A percentile compares a stretch with the other conserved stretches of the same genome.
phyloP scores from a whole-genome alignment of 2,329 filamentous ascomycete genomes.

The Rutstroemia sp. region DNA sequence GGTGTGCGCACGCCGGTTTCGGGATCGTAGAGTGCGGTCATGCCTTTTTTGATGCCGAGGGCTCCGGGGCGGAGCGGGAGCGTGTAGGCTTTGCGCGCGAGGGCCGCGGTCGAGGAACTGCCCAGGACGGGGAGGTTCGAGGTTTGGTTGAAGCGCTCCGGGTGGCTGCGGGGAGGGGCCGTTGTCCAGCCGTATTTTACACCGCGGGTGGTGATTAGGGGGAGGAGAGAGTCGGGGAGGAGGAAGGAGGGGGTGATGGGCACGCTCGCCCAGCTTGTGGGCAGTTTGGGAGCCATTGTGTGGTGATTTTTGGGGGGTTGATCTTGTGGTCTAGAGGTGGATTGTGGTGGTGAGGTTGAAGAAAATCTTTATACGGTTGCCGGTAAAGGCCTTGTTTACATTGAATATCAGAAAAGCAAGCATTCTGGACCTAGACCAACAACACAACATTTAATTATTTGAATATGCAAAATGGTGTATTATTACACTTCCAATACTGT shows the following conservation, averaged over 20 bases:
- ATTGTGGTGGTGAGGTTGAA: background rate
- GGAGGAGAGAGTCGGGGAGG: constrained; percentile 27
- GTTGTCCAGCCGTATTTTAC: constrained; percentile 50
- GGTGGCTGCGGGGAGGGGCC: constrained; percentile 43
- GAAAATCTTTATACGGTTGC: constrained; percentile 21
- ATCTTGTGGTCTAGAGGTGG: constrained; percentile 12
- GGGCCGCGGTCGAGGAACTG: constrained; percentile 52
- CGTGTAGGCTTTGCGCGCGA: constrained; percentile 49
- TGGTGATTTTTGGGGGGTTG: background rate
- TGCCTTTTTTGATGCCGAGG: constrained; percentile 86
- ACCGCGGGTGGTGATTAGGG: constrained; percentile 28
- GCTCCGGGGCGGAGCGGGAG: constrained; percentile 69
- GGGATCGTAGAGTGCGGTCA: constrained; percentile 81
- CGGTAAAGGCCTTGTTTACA: constrained; percentile 13
- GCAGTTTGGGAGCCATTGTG: constrained; percentile 31
- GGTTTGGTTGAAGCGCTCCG: constrained; percentile 49
- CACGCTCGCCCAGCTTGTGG: constrained; percentile 27
- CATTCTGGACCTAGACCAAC: background rate
- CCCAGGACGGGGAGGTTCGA: constrained; percentile 49
- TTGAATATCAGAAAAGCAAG: constrained; percentile 26
- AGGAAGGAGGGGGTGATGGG: constrained; percentile 25
- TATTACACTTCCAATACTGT: constrained; percentile 89
- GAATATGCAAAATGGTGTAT: constrained; percentile 65
- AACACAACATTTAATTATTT: constrained; percentile 10
- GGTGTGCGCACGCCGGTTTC: constrained; percentile 69